Percentiles rank a stretch among this genome's conserved stretches.
Conservation (phyloP, 2,329 filamentous ascomycete genomes). For the Purpureocillium lavendulum region DNA sequence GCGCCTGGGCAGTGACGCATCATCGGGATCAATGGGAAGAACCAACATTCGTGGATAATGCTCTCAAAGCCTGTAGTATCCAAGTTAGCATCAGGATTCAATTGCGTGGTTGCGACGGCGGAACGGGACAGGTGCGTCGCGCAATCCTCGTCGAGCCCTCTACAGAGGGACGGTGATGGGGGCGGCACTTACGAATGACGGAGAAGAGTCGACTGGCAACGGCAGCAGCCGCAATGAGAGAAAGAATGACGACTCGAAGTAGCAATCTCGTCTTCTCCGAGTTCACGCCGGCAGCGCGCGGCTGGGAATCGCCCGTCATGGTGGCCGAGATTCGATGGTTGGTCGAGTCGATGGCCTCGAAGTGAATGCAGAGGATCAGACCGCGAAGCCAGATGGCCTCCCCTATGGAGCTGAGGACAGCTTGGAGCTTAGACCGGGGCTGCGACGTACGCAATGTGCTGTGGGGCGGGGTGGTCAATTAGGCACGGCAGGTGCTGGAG, state of each 20-base stretch:
- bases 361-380: neutral
- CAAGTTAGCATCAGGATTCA: constrained; percentile 21
- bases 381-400: constrained; percentile 6
- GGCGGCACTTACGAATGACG: constrained; percentile 72
- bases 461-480: constrained; percentile 5
- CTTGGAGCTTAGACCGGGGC: constrained; percentile 30
- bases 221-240: constrained; percentile 83
- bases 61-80: constrained; percentile 73
- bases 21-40: neutral
- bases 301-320: constrained; percentile 37
- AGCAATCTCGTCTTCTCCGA: constrained; percentile 77
- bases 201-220: constrained; percentile 94
- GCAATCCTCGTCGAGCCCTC: neutral
- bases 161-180: no score
- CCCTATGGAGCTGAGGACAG: constrained; percentile 27
- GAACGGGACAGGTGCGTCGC: neutral
- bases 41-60: constrained; percentile 98
- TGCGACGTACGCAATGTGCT: constrained; percentile 6
- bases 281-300: constrained; percentile 65
- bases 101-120: constrained; percentile 1
- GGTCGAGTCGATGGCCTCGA: constrained; percentile 17
- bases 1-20: neutral
- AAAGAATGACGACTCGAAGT: constrained; percentile 82
- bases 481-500: no score
- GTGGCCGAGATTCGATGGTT: constrained; percentile 26